A percentile compares a stretch with the other conserved stretches of the same genome.
Evolutionary conservation across 2,329 filamentous ascomycete genomes (phyloP).

Genomic region (Scedosporium aurantiacum): DNA sequence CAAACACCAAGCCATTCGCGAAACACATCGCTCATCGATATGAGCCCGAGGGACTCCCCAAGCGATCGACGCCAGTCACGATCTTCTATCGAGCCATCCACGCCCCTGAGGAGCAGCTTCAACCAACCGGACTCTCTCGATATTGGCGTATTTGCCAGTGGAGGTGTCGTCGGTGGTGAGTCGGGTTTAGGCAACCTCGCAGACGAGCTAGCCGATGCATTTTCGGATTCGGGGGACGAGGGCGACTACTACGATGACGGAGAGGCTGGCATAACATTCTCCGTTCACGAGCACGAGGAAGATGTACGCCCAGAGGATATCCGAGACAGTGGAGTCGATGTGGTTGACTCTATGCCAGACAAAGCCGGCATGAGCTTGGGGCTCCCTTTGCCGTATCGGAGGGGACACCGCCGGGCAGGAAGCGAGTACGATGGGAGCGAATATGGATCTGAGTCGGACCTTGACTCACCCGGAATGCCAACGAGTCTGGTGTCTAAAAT

Average conservation of each 20-base stretch:
- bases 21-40: constrained; percentile 44
- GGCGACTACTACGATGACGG: constrained; percentile 37
- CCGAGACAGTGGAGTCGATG: constrained; percentile 32
- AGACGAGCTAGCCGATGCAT: constrained; percentile 67
- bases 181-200: constrained; percentile 66
- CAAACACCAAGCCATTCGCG: constrained; percentile 49
- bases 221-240: constrained; percentile 55
- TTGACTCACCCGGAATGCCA: constrained; percentile 58
- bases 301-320: constrained; percentile 18
- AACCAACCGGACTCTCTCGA: constrained; percentile 37
- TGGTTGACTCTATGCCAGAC: constrained; percentile 14
- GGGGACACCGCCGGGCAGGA: constrained; percentile 38
- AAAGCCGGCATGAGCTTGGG: constrained; percentile 27
- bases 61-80: constrained; percentile 37
- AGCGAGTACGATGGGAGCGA: constrained; percentile 63
- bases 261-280: constrained; percentile 23
- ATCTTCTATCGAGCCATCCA: constrained; percentile 38
- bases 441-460: constrained; percentile 61
- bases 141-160: constrained; percentile 28
- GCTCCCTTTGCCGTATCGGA: constrained; percentile 30
- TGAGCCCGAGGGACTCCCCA: constrained; percentile 30
- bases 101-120: constrained; percentile 36
- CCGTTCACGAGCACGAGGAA: constrained; percentile 15
- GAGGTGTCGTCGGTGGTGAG: constrained; percentile 21
- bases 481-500: constrained; percentile 57